Evolutionary conservation across 2,329 filamentous ascomycete genomes (phyloP).

Genomic region (Rutstroemia sp.): DNA sequence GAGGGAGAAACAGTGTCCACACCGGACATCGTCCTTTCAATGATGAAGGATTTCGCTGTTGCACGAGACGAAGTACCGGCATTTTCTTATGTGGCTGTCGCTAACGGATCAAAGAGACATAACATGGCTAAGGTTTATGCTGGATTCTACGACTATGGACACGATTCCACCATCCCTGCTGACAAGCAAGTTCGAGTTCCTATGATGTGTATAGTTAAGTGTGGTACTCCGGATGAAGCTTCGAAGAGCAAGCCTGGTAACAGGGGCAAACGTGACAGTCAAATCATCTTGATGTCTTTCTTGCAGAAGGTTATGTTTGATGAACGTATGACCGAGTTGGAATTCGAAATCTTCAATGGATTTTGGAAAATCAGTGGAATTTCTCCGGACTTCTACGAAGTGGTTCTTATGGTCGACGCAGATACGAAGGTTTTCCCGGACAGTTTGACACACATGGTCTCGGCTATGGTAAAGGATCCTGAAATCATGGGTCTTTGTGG

Average conservation of each 20-base stretch:
- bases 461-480: slow-evolving; percentile 97
- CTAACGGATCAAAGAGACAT: slow-evolving; percentile 92
- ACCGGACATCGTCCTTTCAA: slow-evolving; percentile 80
- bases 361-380: slow-evolving; percentile 98
- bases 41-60: slow-evolving; percentile 89
- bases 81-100: slow-evolving; percentile 94
- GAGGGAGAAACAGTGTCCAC: slow-evolving; percentile 81
- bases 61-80: slow-evolving; percentile 75
- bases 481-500: slow-evolving; percentile 99
- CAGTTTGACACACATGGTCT: slow-evolving; percentile 97
- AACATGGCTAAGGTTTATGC: slow-evolving; percentile 99
- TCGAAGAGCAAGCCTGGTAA: slow-evolving; percentile 85
- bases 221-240: slow-evolving; percentile 83
- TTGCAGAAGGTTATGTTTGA: slow-evolving; percentile 99
- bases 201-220: slow-evolving; percentile 96
- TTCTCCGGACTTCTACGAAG: slow-evolving; percentile 95
- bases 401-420: slow-evolving; percentile 97
- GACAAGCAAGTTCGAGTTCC: slow-evolving; percentile 95
- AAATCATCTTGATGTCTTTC: slow-evolving; percentile 99
- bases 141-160: slow-evolving; percentile 95
- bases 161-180: slow-evolving; percentile 65
- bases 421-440: slow-evolving; percentile 99
- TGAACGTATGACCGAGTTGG: slow-evolving; percentile 97
- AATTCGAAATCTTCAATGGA: slow-evolving; percentile 99
- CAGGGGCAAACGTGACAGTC: slow-evolving; percentile 96